These are phyloP conservation scores for Nemania sp. DNA, from an alignment of 2,329 filamentous ascomycete species.

Conservation along the genomic window DNA sequence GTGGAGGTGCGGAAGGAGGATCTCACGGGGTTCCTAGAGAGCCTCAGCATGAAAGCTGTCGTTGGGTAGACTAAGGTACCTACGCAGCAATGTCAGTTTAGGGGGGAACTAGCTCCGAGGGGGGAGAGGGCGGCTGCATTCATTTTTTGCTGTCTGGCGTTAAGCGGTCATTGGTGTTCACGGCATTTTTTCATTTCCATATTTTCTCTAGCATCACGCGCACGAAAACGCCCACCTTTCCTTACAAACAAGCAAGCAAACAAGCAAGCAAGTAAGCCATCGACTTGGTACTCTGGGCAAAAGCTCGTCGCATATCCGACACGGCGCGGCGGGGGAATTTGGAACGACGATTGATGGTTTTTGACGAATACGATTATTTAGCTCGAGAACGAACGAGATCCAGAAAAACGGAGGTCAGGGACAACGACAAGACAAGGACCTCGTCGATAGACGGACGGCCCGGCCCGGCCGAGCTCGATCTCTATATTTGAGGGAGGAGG, in stretches of 20 bases:
- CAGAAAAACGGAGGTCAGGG: too few relatives aligned
- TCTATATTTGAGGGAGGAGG: too few relatives aligned
- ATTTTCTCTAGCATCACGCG: conserved; percentile 12
- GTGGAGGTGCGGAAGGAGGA: conserved; percentile 99
- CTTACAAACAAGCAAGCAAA: too few relatives aligned
- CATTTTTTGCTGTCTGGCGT: conserved; percentile 10
- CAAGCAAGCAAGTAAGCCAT: too few relatives aligned
- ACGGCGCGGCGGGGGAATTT: conserved; percentile 5
- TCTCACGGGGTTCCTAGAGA: conserved; percentile 85
- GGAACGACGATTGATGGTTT: conserved; percentile 28
- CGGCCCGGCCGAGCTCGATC: too few relatives aligned
- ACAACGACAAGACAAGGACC: neutral
- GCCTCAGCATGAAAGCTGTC: conserved; percentile 87
- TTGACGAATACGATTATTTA: conserved; percentile 25
- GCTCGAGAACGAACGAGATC: conserved; percentile 10
- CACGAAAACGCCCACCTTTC: conserved; percentile 10
- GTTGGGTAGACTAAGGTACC: conserved; percentile 63
- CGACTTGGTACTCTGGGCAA: too few relatives aligned
- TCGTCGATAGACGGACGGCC: conserved; percentile 1
- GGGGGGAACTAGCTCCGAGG: neutral
- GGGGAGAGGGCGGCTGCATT: conserved; percentile 2
- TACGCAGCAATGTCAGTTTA: neutral
- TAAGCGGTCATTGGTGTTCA: conserved; percentile 22
- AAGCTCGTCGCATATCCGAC: conserved; percentile 17
- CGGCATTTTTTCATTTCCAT: conserved; percentile 16